A percentile compares a stretch with the other conserved stretches of the same genome.
Conservation (phyloP, 805 yeast species). For the Lipomyces orientalis region DNA sequence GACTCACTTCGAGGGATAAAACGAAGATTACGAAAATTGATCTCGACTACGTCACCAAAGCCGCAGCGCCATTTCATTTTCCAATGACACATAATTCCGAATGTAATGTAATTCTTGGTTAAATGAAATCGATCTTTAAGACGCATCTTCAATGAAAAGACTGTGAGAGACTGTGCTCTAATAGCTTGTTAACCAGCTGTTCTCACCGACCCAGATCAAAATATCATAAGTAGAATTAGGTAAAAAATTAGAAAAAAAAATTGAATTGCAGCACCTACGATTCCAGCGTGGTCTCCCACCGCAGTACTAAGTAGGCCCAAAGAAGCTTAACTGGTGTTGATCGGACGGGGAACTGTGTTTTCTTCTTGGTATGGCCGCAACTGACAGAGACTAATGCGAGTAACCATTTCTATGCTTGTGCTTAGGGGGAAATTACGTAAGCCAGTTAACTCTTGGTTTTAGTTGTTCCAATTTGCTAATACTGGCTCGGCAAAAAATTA, state of each 20-base stretch:
- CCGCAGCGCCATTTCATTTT: conserved; percentile 4
- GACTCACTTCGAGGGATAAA: not conserved
- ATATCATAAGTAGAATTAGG: not conserved
- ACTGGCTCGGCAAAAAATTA: no score
- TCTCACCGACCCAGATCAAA: not conserved
- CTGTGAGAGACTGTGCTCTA: not conserved
- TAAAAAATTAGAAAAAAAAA: not conserved
- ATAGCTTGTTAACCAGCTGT: not conserved
- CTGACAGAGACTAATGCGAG: not conserved
- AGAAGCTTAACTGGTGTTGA: conserved; percentile 4
- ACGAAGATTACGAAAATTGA: conserved; percentile 1
- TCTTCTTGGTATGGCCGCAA: conserved; percentile 4
- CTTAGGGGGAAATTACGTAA: not conserved
- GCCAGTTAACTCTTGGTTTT: no score
- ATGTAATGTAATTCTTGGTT: not conserved
- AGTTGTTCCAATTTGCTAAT: no score
- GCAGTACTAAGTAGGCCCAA: conserved; percentile 4
- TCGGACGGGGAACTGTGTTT: conserved; percentile 2
- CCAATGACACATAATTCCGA: not conserved
- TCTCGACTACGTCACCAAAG: conserved; percentile 10
- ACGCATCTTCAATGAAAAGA: not conserved
- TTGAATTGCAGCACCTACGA: not conserved
- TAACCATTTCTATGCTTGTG: not conserved
- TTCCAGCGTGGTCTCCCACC: conserved; percentile 5
- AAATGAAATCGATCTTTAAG: not conserved